These are phyloP conservation scores for Croton laevigatus DNA, from an alignment of 441 rosid genomes.

Conservation along the genomic window DNA sequence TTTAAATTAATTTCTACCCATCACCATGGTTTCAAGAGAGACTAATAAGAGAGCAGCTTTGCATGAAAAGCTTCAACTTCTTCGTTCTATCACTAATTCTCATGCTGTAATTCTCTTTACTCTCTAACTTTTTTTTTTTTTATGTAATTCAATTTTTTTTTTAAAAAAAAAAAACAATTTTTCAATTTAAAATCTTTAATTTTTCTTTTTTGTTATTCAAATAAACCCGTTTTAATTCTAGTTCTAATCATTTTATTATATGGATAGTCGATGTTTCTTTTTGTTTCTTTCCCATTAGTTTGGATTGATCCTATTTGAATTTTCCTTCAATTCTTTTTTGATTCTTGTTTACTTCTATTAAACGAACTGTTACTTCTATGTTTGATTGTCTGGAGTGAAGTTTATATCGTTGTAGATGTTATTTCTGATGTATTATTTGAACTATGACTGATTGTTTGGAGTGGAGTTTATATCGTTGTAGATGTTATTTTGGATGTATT, in stretches of 20 bases:
- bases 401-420: no score
- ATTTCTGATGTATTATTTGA: no score
- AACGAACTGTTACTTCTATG: neutral
- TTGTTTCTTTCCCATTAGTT: no score
- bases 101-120: constrained; percentile 49
- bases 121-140: neutral
- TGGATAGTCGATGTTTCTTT: neutral
- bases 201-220: no score
- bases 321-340: neutral
- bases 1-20: constrained; percentile 1
- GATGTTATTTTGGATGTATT: no score
- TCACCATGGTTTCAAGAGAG: constrained; percentile 43
- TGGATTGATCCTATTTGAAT: neutral
- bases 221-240: no score
- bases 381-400: no score
- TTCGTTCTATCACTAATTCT: constrained; percentile 54
- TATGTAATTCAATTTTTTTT: no score
- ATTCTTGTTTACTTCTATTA: neutral
- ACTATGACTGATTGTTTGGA: no score
- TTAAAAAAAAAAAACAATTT: no score
- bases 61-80: constrained; percentile 43
- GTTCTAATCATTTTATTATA: neutral
- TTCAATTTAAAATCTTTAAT: no score
- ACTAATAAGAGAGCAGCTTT: constrained; percentile 39
- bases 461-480: no score